Evolutionary conservation across 768 basidiomycete species (phyloP).

Genomic region (Vararia minispora): DNA sequence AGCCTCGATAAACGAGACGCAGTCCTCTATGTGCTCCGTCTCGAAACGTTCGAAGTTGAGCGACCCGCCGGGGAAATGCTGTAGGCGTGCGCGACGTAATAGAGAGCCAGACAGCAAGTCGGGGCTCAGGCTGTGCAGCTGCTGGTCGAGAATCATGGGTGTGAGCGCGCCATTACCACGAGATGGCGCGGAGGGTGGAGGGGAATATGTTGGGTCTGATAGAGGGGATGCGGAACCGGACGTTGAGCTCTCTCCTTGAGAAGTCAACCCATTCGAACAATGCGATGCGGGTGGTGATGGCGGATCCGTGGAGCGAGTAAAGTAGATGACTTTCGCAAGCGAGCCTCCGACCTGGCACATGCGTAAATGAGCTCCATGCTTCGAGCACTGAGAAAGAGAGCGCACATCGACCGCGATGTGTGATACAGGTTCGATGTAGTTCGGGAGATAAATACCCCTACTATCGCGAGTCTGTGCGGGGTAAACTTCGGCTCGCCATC

Average conservation of each 20-base stretch:
- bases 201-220: constrained; percentile 16
- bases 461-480: constrained; percentile 72
- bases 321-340: constrained; percentile 95
- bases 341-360: constrained; percentile 90
- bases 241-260: constrained; percentile 31
- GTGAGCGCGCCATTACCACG: constrained; percentile 69
- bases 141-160: constrained; percentile 48
- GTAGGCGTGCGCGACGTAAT: constrained; percentile 57
- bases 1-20: constrained; percentile 77
- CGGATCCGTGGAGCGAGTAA: constrained; percentile 85
- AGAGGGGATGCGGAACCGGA: constrained; percentile 24
- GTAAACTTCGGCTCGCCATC: constrained; percentile 6
- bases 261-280: constrained; percentile 47
- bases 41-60: constrained; percentile 98
- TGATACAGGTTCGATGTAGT: constrained; percentile 94
- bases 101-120: constrained; percentile 49
- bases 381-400: constrained; percentile 14
- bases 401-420: constrained; percentile 96
- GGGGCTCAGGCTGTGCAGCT: constrained; percentile 24
- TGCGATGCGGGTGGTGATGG: constrained; percentile 64
- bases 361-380: constrained; percentile 5
- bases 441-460: constrained; percentile 93
- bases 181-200: constrained; percentile 24
- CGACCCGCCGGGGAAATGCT: constrained; percentile 89
- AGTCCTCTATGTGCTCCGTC: constrained; percentile 76